Evolutionary conservation across 2,329 filamentous ascomycete genomes (phyloP).

Genomic region (Neopestalotiopsis sp.): DNA sequence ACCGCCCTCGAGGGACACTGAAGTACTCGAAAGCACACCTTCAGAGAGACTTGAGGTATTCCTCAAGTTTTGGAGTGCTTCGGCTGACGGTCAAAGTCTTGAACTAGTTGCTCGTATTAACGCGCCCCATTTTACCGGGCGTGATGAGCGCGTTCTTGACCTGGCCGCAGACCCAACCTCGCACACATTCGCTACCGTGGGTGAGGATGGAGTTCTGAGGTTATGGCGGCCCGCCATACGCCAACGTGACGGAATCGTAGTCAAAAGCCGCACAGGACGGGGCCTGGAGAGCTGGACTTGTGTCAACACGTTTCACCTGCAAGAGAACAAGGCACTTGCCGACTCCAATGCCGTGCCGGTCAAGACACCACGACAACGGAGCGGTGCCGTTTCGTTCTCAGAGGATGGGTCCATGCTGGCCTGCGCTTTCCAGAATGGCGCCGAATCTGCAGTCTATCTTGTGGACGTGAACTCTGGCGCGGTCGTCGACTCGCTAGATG

Average conservation of each 20-base stretch:
- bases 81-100: slow-evolving; percentile 55
- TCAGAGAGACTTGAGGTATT: slow-evolving; percentile 71
- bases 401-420: slow-evolving; percentile 86
- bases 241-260: slow-evolving; percentile 69
- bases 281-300: slow-evolving; percentile 77
- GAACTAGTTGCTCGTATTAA: slow-evolving; percentile 84
- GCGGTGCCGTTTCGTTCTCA: slow-evolving; percentile 77
- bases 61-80: slow-evolving; percentile 88
- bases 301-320: slow-evolving; percentile 59
- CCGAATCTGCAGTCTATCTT: slow-evolving; percentile 71
- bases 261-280: slow-evolving; percentile 62
- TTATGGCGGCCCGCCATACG: slow-evolving; percentile 81
- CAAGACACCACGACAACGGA: slow-evolving; percentile 39
- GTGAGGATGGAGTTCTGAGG: slow-evolving; percentile 77
- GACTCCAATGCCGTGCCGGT: slow-evolving; percentile 36
- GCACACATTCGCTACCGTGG: slow-evolving; percentile 81
- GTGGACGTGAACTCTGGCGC: slow-evolving; percentile 74
- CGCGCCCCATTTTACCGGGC: slow-evolving; percentile 71
- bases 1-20: slow-evolving; percentile 72
- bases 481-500: slow-evolving; percentile 70
- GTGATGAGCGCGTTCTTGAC: slow-evolving; percentile 68
- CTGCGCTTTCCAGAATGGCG: slow-evolving; percentile 60
- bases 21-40: slow-evolving; percentile 54
- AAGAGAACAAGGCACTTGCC: slow-evolving; percentile 44
- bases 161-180: slow-evolving; percentile 73